Evolutionary conservation across 306 rosid species (phyloP), one percentile per base, ranked within the genome.

Genomic region (Vigna nakashimae): DNA sequence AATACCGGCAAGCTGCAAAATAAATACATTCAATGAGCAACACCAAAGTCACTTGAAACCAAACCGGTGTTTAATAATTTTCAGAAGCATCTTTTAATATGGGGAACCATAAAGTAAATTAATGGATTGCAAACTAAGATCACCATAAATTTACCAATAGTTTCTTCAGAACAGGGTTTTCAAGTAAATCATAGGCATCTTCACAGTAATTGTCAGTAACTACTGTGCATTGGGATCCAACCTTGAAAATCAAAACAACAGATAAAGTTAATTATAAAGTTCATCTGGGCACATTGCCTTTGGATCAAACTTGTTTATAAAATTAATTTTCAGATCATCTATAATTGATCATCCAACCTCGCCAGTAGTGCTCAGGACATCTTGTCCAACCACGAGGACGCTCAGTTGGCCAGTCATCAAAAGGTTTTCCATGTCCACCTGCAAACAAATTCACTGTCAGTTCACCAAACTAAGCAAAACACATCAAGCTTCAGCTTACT

Each of bases 151-250:
- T 86, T 89, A 94, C 98, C 97, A 94, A 53, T 75, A 92, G 90
- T 82, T 89, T 92, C 86, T 92, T 94, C 76, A 94, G 73, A 82
- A 86, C 79, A 56, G 90, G 82, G 74, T 85, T 89, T 78, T 90
- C 88, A 70, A 92, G 97, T 22, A 94, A 90, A 87, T 92, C 91
- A 82, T 92, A 92, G 75, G 97, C 98, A 79, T 94, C 91, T 81
- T 94, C 97, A 40, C 95, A 94, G 83, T 84, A 94, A 82, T 94
- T 90, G 71, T 90, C 98, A 0, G 97, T 89, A 20, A 94, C 92
- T 71, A 89, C 60, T 30, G 94, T 90, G 89, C 98, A 94, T 65
- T 86, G 96, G 64, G 93, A 89, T 84, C 97, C 89, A 75, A 87
- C 97, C 98, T 93, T 73, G 73, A 24, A 75, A 58, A 72, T 46